Evolutionary conservation across 139 green algal species (phyloP), one percentile per base, ranked within the genome.

Genomic region (Chlorella vulgaris): DNA sequence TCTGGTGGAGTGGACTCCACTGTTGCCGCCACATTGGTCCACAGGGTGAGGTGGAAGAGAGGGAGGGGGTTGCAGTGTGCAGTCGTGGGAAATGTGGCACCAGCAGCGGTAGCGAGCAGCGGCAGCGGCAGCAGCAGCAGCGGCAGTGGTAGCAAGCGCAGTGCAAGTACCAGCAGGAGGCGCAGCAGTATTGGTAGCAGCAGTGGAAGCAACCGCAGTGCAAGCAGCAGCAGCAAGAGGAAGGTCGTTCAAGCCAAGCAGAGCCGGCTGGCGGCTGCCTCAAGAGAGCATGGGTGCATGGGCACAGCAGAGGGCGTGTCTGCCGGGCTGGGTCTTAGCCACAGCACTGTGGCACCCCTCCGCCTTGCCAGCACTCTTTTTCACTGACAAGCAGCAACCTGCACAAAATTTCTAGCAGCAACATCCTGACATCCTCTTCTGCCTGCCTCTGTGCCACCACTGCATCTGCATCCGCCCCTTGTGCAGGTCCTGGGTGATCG

Each of bases 1-100:
- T 98, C 93, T 19, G 97, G 97, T 29, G 97, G 97, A 63, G 97
- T 99, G 35, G 97, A 99, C 91, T 95, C 87, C 69, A 95, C 94
- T 26, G 97, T 99, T 24, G 97, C 97, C 0, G 97, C 97, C 38
- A 98, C 94, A 0, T 87, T 99, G 60, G 94, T 99, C 65, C 97
- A 99, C 93, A 43, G 31, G 71, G 71, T 68, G 35, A 65, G 55
- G 21, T n/a, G n/a, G n/a, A n/a, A n/a, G n/a, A n/a, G n/a, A n/a
- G n/a, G n/a, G n/a, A n/a, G n/a, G n/a, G n/a, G 55, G 18, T 29
- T 15, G 47, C 47, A 10, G 47, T 15, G 47, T 58, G 38, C 24
- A 18, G 19, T 35, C 3, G 35, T 69, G 31, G 67, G 24, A 2
- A 24, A 18, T 21, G 40, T 40, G 47, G 69, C 39, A 26, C 21